A percentile compares a stretch with the other conserved stretches of the same genome.
Conservation (phyloP, 192 early-diverging fungal genomes). For the Cladochytrium replicatum region DNA sequence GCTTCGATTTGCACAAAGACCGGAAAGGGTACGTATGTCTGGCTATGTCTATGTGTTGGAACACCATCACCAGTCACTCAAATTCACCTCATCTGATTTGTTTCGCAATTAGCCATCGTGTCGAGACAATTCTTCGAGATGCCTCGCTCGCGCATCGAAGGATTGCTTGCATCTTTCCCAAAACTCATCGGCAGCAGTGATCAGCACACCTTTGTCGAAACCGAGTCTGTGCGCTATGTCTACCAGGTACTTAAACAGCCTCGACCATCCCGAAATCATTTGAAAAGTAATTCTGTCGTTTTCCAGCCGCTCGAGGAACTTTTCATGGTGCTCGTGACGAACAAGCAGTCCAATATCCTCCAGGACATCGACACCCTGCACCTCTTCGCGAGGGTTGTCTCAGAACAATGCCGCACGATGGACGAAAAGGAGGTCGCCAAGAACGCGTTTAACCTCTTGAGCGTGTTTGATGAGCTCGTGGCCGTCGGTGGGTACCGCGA, state of each 20-base stretch:
- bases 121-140: slow-evolving; percentile 97
- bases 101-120: slow-evolving; percentile 66
- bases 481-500: slow-evolving; percentile 80
- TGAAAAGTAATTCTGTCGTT: too few relatives aligned
- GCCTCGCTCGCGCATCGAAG: slow-evolving; percentile 93
- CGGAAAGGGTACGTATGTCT: slow-evolving; percentile 83
- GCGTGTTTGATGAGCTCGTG: slow-evolving; percentile 94
- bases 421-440: slow-evolving; percentile 79
- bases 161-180: slow-evolving; percentile 90
- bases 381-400: slow-evolving; percentile 83
- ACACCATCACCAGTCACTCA: too few relatives aligned
- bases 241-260: too few relatives aligned
- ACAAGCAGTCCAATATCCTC: slow-evolving; percentile 88
- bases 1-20: slow-evolving; percentile 85
- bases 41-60: too few relatives aligned
- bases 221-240: slow-evolving; percentile 92
- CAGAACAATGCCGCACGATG: slow-evolving; percentile 74
- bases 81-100: too few relatives aligned
- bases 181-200: slow-evolving; percentile 83
- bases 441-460: slow-evolving; percentile 81
- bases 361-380: slow-evolving; percentile 97
- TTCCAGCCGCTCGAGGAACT: slow-evolving; percentile 91
- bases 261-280: too few relatives aligned
- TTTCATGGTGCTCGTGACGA: slow-evolving; percentile 93
- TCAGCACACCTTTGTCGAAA: slow-evolving; percentile 96